Conservation (phyloP, 306 rosid species). For the Quercus glauca region DNA sequence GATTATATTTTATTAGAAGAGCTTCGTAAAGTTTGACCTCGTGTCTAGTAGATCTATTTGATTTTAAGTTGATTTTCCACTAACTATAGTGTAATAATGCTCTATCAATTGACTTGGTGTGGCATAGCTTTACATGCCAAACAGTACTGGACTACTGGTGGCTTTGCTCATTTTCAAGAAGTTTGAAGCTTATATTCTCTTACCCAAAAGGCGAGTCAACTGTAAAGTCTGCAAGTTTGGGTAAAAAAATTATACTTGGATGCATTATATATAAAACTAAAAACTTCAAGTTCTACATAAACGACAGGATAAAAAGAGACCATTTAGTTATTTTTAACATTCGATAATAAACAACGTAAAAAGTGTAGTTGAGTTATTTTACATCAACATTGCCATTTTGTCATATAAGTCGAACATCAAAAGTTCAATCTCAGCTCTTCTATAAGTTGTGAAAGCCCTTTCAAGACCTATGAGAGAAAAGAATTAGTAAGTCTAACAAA, state of each 20-base stretch:
- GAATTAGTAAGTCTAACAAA: background rate
- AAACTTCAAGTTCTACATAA: background rate
- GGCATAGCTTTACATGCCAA: background rate
- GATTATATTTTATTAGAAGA: background rate
- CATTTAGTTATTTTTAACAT: background rate
- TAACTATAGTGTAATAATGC: background rate
- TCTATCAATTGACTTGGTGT: background rate
- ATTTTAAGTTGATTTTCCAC: background rate
- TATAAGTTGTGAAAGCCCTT: constrained; percentile 36
- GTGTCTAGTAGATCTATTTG: background rate
- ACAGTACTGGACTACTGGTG: too few relatives aligned
- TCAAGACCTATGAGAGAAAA: constrained; percentile 51
- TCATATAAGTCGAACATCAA: background rate
- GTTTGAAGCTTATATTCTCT: background rate
- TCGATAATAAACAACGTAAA: background rate
- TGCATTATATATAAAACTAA: background rate
- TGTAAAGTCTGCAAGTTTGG: background rate
- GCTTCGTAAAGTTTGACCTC: background rate
- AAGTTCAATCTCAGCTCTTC: constrained; percentile 27
- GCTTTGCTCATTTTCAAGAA: background rate
- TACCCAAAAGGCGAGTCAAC: background rate
- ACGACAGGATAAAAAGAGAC: background rate
- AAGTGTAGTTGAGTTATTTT: background rate
- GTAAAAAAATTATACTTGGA: background rate
- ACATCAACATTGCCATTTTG: background rate